phyloP scores from a whole-genome alignment of 108 stramenopile species.

The Schizochytrium sp. region DNA sequence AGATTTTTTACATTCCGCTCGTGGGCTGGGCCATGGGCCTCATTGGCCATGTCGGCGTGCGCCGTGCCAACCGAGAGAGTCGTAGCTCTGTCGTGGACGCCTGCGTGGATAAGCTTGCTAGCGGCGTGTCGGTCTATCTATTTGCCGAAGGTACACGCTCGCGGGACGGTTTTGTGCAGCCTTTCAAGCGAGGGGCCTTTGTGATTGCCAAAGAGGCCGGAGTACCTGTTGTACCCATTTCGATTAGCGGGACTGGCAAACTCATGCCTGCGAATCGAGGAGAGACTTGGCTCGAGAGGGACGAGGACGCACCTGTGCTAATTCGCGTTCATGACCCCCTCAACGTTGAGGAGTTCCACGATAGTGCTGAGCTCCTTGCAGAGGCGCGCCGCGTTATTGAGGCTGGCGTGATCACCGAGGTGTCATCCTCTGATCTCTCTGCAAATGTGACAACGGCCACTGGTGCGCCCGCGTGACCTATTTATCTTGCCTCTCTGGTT shows the following conservation, averaged over 20 bases:
- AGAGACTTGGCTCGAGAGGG: slow-evolving; percentile 2
- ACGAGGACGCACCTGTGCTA: neutral
- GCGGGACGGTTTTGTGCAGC: slow-evolving; percentile 41
- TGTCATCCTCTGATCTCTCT: neutral
- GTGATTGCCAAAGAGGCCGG: neutral
- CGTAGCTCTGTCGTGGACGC: neutral
- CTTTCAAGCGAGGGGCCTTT: slow-evolving; percentile 59
- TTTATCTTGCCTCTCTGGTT: too few species aligned
- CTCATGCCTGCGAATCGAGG: neutral
- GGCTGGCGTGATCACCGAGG: neutral
- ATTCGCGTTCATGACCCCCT: neutral
- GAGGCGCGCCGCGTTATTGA: neutral
- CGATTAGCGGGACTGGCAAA: neutral
- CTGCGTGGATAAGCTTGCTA: slow-evolving; percentile 29
- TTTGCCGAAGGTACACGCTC: slow-evolving; percentile 56
- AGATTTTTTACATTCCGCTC: slow-evolving; percentile 51
- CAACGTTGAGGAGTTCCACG: neutral
- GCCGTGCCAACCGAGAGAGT: neutral
- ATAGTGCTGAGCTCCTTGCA: neutral
- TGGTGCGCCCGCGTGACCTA: too few species aligned
- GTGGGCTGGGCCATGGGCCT: slow-evolving; percentile 42
- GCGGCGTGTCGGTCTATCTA: slow-evolving; percentile 27
- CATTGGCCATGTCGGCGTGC: slow-evolving; percentile 45
- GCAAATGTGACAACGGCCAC: too few species aligned
- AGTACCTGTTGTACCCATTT: neutral